These are phyloP conservation scores for Austroboletus rostrupii DNA, from an alignment of 1,284 basidiomycete species.

Conservation along the genomic window DNA sequence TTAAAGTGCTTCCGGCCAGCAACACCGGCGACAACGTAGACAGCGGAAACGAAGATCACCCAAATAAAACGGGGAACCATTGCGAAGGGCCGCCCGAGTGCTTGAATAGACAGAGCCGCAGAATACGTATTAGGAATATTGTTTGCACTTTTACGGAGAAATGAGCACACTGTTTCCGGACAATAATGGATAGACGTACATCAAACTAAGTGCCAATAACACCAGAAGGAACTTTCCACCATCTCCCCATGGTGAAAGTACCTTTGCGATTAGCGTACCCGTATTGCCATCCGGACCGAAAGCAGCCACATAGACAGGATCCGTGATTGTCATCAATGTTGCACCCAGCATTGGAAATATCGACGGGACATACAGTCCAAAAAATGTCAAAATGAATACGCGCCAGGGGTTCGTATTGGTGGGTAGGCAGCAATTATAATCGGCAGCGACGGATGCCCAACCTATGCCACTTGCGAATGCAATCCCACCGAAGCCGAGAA, in stretches of 20 bases:
- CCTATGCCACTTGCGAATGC: conserved; percentile 42
- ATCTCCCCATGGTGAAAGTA: conserved; percentile 44
- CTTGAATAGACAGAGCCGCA: conserved; percentile 51
- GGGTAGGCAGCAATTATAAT: conserved; percentile 54
- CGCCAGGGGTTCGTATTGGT: conserved; percentile 40
- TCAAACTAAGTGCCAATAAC: conserved; percentile 51
- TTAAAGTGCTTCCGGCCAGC: conserved; percentile 61
- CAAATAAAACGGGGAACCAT: conserved; percentile 59
- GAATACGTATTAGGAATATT: conserved; percentile 62
- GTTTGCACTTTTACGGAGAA: conserved; percentile 41
- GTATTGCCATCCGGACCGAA: conserved; percentile 45
- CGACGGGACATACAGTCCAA: conserved; percentile 54
- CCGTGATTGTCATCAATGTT: conserved; percentile 51
- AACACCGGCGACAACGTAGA: conserved; percentile 58
- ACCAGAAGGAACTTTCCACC: conserved; percentile 60
- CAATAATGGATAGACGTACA: conserved; percentile 29
- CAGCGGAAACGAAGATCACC: conserved; percentile 49
- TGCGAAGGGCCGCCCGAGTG: conserved; percentile 50
- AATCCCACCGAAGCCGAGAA: conserved; percentile 57
- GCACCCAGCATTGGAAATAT: conserved; percentile 55
- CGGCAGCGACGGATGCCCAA: conserved; percentile 50
- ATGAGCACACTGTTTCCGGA: background rate
- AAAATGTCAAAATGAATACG: conserved; percentile 53
- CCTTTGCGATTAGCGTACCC: conserved; percentile 43
- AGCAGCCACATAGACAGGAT: conserved; percentile 46